Base-by-base conservation (phyloP, 2,329 filamentous ascomycete genomes). In the Hypoxylon sp. region DNA sequence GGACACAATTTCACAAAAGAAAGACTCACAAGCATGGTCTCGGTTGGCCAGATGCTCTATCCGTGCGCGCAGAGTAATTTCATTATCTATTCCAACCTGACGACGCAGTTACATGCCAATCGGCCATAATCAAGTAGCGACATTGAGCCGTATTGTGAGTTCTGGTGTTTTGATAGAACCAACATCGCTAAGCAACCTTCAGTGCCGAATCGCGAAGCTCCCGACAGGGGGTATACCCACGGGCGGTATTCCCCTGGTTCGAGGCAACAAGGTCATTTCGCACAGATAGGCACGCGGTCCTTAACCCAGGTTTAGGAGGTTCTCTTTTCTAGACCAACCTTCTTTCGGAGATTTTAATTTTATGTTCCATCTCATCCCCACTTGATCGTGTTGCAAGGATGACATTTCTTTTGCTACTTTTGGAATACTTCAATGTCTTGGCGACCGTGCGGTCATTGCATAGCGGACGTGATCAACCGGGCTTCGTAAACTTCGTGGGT, bases 261-360 rank as follows among this genome's bases (percentile, higher is more conserved):
- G 31, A 62, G 33, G 55, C 52, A 53, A 57, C 51, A 53, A 63
- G 51, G 55, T 66, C 65, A 69, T 71, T 61, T 66, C 55, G 54
- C 46, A 35, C 46, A 61, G 39, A 64, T 53, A 44, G 47, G 39
- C 46, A 39, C 59, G 11, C 57, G 31, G 53, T 13, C 48, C 29
- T 29, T 13, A 42, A 61, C 48, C 67, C 64, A 67, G 35, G 64
- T 64, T 61, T 58, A 42, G 10, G 48, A 50, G 22, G 35, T 39
- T 46, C 33, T 31, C 11, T 19, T 61, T 67, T 55, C 59, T 66
- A 55, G 62, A 65, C 65, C 69, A 69, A 59, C 62, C 66, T 71
- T 66, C 66, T 69, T 69, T 71, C 69, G 69, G 69, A 54, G 66
- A 69, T 69, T 69, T 69, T 66, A 66, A 71, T 69, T 69, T 71